A percentile compares a stretch with the other conserved stretches of the same genome.
These are phyloP conservation scores for Sphagnum contortum DNA, from an alignment of 225 moss, liverwort and hornwort species.

Conservation along the genomic window DNA sequence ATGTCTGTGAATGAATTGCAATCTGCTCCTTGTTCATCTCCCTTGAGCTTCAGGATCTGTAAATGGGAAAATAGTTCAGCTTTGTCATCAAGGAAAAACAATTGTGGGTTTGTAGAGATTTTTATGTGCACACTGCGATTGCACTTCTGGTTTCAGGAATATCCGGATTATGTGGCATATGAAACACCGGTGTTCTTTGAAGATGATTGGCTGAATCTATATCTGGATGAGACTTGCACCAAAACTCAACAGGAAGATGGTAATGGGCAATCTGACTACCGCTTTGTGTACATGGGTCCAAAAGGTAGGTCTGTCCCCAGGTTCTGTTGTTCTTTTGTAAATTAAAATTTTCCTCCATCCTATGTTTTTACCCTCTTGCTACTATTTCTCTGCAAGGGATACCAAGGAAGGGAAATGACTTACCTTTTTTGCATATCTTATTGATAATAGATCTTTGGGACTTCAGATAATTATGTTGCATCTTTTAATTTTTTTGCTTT, in stretches of 20 bases:
- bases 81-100: too few species aligned
- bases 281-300: constrained; percentile 26
- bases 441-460: not conserved
- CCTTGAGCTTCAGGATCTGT: too few species aligned
- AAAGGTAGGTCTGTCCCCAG: constrained; percentile 6
- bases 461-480: not conserved
- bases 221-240: constrained; percentile 4
- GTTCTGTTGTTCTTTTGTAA: not conserved
- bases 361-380: too few species aligned
- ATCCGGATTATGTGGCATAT: constrained; percentile 13
- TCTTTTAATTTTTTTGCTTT: not conserved
- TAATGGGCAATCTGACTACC: constrained; percentile 17
- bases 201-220: constrained; percentile 24
- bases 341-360: too few species aligned
- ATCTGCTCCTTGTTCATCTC: too few species aligned
- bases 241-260: not conserved
- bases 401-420: too few species aligned
- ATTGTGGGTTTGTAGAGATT: too few species aligned
- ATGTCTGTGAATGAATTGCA: too few species aligned
- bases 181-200: constrained; percentile 13
- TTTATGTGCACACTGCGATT: not conserved
- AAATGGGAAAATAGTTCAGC: too few species aligned
- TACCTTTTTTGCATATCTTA: not conserved
- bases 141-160: constrained; percentile 3
- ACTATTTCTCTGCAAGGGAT: too few species aligned